These are phyloP conservation scores for Omphalotus guepiniiformis DNA, from an alignment of 768 basidiomycete genomes.

Conservation along the genomic window DNA sequence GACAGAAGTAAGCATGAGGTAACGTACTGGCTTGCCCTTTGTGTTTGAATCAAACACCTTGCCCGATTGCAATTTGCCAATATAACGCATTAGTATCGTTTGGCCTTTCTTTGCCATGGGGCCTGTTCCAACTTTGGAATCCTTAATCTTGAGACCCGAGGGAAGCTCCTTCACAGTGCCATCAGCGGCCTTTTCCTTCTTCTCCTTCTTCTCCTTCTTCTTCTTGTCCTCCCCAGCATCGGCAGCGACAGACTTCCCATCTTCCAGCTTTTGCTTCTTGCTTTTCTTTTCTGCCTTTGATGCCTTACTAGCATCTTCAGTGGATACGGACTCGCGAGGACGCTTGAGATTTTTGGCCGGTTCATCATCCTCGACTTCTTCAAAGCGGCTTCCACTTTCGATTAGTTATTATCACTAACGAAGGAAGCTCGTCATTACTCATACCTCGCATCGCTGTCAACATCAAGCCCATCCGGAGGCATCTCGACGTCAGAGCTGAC, in stretches of 20 bases:
- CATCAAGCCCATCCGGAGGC: constrained; percentile 48
- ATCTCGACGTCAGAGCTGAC: constrained; percentile 85
- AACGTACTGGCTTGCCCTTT: constrained; percentile 75
- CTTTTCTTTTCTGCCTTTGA: constrained; percentile 31
- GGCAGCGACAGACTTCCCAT: constrained; percentile 15
- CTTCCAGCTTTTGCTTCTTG: constrained; percentile 29
- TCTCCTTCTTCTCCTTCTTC: constrained; percentile 29
- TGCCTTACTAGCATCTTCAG: constrained; percentile 33
- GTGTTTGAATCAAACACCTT: constrained; percentile 77
- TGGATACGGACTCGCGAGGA: constrained; percentile 56
- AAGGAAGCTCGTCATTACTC: constrained; percentile 14
- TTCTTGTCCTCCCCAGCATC: constrained; percentile 28
- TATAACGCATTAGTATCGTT: constrained; percentile 82
- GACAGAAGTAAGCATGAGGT: background rate
- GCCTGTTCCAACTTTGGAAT: constrained; percentile 79
- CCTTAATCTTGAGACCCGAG: constrained; percentile 73
- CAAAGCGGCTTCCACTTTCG: constrained; percentile 54
- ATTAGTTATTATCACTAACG: background rate
- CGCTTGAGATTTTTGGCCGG: constrained; percentile 59
- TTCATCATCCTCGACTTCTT: constrained; percentile 54
- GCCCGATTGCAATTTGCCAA: constrained; percentile 81
- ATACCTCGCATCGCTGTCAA: constrained; percentile 51
- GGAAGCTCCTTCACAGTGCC: constrained; percentile 44
- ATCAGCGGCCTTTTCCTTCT: constrained; percentile 25
- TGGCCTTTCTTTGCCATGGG: constrained; percentile 83